Conservation (phyloP, 768 basidiomycete species). For the Daedaleopsis sinensis region DNA sequence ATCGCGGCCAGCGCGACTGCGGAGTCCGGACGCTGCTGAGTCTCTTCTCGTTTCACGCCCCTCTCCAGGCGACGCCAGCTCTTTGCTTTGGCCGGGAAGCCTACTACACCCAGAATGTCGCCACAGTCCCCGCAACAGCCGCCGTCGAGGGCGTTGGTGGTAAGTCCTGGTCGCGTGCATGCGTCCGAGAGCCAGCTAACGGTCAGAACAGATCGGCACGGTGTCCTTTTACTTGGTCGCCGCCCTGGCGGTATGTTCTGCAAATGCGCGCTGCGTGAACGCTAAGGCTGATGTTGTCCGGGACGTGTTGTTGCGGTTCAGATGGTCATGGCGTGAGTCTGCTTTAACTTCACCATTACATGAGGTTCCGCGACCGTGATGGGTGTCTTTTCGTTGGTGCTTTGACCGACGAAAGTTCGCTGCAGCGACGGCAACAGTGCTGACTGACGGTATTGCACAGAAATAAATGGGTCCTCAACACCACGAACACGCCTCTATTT, state of each 20-base stretch:
- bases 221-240: slow-evolving; percentile 90
- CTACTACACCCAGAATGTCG: neutral
- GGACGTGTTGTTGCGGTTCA: slow-evolving; percentile 30
- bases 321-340: slow-evolving; percentile 88
- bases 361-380: neutral
- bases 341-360: slow-evolving; percentile 17
- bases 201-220: slow-evolving; percentile 57
- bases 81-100: neutral
- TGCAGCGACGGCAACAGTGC: neutral
- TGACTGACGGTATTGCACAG: slow-evolving; percentile 40
- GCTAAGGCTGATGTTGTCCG: neutral
- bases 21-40: neutral
- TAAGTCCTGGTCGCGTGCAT: slow-evolving; percentile 30
- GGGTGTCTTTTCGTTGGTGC: neutral
- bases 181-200: neutral
- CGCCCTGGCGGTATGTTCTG: slow-evolving; percentile 72
- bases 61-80: neutral
- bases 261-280: neutral
- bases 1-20: neutral
- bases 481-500: slow-evolving; percentile 77
- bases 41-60: neutral
- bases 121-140: slow-evolving; percentile 26
- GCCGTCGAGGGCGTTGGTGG: slow-evolving; percentile 49
- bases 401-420: too few relatives aligned
- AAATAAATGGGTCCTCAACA: slow-evolving; percentile 90